Conservation (phyloP, 2,329 filamentous ascomycete species). For the Colletotrichum sp. region DNA sequence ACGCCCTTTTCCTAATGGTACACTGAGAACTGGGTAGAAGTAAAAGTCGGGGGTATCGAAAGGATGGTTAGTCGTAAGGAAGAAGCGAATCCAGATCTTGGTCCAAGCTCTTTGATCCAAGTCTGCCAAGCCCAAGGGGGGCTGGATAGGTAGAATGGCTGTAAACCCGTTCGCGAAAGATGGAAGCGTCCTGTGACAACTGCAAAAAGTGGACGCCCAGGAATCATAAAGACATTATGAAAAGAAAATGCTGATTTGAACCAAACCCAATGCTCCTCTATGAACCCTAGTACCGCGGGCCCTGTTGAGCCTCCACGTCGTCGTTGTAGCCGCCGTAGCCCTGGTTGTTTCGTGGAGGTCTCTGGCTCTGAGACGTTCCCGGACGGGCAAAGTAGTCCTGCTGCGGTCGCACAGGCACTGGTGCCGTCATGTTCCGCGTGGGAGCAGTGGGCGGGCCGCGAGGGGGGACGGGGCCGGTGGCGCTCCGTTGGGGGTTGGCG, state of each 20-base stretch:
- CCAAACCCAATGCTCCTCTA: background rate
- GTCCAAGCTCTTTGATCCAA: background rate
- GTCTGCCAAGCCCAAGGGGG: background rate
- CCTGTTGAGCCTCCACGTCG: slow-evolving; percentile 36
- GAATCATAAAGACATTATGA: slow-evolving; percentile 20
- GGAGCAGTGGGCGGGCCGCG: slow-evolving; percentile 39
- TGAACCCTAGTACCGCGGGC: slow-evolving; percentile 28
- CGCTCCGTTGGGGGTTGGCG: slow-evolving; percentile 37
- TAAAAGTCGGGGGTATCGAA: slow-evolving; percentile 19
- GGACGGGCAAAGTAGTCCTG: slow-evolving; percentile 32
- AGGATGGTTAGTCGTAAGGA: slow-evolving; percentile 4
- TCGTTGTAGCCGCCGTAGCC: slow-evolving; percentile 40
- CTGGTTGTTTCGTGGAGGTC: slow-evolving; percentile 21
- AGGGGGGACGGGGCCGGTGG: slow-evolving; percentile 40
- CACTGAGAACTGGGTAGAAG: slow-evolving; percentile 15
- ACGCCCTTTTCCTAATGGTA: slow-evolving; percentile 2
- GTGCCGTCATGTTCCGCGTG: slow-evolving; percentile 51
- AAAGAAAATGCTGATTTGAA: background rate
- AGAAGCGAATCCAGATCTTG: background rate
- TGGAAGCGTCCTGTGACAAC: background rate
- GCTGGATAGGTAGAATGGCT: background rate
- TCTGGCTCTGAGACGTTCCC: slow-evolving; percentile 28
- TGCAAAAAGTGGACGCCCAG: background rate
- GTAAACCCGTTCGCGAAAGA: background rate
- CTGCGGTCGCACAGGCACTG: slow-evolving; percentile 31